Base-by-base conservation (phyloP, 1,284 basidiomycete species). In the Boletus holoroseus region DNA sequence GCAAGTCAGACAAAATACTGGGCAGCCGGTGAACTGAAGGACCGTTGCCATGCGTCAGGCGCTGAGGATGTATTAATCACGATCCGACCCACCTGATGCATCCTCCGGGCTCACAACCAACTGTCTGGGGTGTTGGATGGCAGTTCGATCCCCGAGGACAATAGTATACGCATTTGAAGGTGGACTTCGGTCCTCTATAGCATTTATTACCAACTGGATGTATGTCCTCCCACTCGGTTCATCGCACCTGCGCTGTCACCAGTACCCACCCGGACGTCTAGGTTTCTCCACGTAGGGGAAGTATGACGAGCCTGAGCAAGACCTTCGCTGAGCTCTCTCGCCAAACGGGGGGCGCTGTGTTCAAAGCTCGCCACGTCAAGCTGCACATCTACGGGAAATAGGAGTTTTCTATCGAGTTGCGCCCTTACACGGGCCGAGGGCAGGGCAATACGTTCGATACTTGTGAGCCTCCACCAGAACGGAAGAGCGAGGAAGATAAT, bases 381-480 rank as follows among this genome's bases (percentile, higher is more conserved):
- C 20, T 72, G 70, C 45, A 88, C 68, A 47, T 68, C 62, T 24
- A 87, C 64, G 6, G 82, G 81, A 53, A 87, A 76, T 8, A 65
- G 59, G 16, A 83, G 70, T 51, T 73, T 64, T 26, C 60, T 75
- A 38, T 71, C 68, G 22, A 75, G 68, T 60, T 81, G 77, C n/a
- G 72, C 71, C 37, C 70, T 67, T 27, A 93, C 83, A 34, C 79
- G 76, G 48, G 70, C 68, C n/a, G 75, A 73, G 2, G 92, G 91
- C 15, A 95, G 71, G 0, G 84, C 73, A 13, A 88, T 76, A 27
- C 91, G 79, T 64, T 91, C 78, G 35, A 95, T 93, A 55, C 86
- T 88, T 3, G 93, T 95, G 20, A 88, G 85, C 41, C 74, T 76
- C 90, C 89, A 95, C 93, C 93, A 96, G 40, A 89, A 76, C 4